A percentile compares a stretch with the other conserved stretches of the same genome.
These are phyloP conservation scores for Graphilbum fragrans DNA, from an alignment of 2,329 filamentous ascomycete genomes.

Conservation along the genomic window DNA sequence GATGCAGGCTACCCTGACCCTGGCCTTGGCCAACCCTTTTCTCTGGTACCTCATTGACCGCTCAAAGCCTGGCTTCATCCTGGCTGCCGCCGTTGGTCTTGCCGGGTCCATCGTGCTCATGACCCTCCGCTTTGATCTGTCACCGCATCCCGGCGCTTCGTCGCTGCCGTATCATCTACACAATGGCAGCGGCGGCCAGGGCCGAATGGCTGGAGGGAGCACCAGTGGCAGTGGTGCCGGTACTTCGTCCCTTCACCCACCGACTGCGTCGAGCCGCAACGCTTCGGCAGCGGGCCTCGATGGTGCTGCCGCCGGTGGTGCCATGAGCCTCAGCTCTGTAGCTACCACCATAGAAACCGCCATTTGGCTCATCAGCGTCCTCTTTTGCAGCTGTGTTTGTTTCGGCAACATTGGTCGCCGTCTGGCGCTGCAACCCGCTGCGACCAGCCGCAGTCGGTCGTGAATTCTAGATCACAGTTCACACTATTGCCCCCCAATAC, in stretches of 20 bases:
- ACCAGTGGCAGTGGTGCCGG: too few relatives aligned
- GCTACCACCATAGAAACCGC: constrained; percentile 56
- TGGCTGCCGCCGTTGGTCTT: constrained; percentile 63
- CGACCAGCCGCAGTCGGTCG: background rate
- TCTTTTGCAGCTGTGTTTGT: constrained; percentile 91
- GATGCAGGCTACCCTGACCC: constrained; percentile 80
- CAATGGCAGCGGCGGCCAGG: too few relatives aligned
- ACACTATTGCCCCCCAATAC: too few relatives aligned
- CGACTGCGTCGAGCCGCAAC: too few relatives aligned
- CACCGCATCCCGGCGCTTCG: constrained; percentile 67
- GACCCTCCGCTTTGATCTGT: constrained; percentile 63
- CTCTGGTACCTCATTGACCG: constrained; percentile 96
- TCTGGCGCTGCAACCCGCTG: constrained; percentile 37
- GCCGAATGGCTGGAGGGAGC: too few relatives aligned
- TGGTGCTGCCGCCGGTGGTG: constrained; percentile 9
- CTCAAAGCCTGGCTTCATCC: constrained; percentile 69
- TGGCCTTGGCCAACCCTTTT: constrained; percentile 83
- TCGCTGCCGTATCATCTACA: too few relatives aligned
- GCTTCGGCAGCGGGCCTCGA: constrained; percentile 1
- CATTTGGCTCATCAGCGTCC: constrained; percentile 83
- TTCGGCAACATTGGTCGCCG: constrained; percentile 91
- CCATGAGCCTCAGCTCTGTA: background rate
- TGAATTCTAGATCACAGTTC: too few relatives aligned
- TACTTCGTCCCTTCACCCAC: too few relatives aligned
- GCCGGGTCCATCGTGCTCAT: constrained; percentile 64